Percentiles rank a stretch among this genome's conserved stretches.
Conservation (phyloP, 129 eudicot species). For the Flaveria bidentis region DNA sequence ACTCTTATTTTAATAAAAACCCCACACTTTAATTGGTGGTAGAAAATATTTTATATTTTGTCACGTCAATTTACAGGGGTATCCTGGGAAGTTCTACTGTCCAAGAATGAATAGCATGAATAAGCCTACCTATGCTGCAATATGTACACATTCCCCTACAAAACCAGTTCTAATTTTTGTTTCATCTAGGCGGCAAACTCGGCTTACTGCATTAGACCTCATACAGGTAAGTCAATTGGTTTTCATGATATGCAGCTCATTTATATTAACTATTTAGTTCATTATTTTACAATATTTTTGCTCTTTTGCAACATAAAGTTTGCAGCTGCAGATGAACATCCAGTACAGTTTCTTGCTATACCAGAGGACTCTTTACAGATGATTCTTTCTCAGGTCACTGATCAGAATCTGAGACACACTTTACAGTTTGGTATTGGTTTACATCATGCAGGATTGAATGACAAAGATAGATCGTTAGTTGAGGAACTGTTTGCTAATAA, state of each 20-base stretch:
- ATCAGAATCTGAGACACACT: conserved; percentile 95
- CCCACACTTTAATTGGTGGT: neutral
- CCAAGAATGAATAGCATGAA: conserved; percentile 99
- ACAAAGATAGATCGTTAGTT: conserved; percentile 90
- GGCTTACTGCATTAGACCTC: conserved; percentile 97
- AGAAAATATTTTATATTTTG: conserved; percentile 1
- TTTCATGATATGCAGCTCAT: conserved; percentile 7
- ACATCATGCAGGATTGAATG: conserved; percentile 97
- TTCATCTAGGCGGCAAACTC: conserved; percentile 96
- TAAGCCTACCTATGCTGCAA: conserved; percentile 97
- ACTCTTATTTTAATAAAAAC: neutral
- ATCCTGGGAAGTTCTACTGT: conserved; percentile 98
- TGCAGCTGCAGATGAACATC: conserved; percentile 97
- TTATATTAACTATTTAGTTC: neutral
- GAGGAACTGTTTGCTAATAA: conserved; percentile 98
- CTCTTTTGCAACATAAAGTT: conserved; percentile 48
- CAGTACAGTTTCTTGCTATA: conserved; percentile 76
- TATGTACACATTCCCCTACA: conserved; percentile 93
- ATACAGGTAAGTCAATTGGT: conserved; percentile 64
- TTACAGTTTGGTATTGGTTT: conserved; percentile 93
- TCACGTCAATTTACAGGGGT: conserved; percentile 58
- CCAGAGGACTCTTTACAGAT: conserved; percentile 85
- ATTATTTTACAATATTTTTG: neutral
- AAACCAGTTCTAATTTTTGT: conserved; percentile 96
- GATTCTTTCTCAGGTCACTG: conserved; percentile 92